Conservation (phyloP, 139 green algal genomes). For the Raphidocelis subcapitata region DNA sequence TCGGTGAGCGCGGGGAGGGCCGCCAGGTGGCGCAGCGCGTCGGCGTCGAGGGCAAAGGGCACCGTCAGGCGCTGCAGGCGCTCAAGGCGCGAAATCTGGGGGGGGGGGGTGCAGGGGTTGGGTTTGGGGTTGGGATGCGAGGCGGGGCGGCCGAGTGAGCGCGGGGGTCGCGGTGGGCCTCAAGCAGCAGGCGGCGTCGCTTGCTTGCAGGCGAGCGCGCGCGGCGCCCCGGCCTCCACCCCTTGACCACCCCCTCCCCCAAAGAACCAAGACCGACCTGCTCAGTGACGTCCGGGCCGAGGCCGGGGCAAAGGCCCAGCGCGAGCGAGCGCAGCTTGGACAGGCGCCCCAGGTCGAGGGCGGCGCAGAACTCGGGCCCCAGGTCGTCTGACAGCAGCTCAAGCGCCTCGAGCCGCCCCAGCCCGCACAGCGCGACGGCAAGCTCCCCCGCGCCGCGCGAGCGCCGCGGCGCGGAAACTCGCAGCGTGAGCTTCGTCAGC, state of each 20-base stretch:
- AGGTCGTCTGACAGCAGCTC: constrained; percentile 7
- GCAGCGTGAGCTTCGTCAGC: neutral
- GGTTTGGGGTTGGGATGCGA: no score
- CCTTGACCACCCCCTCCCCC: neutral
- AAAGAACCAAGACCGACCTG: constrained; percentile 5
- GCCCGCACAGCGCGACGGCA: neutral
- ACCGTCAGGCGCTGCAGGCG: constrained; percentile 15
- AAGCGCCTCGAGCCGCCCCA: neutral
- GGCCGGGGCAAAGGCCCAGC: constrained; percentile 18
- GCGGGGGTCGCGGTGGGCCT: no score
- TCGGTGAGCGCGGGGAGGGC: constrained; percentile 1
- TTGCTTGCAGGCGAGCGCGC: neutral
- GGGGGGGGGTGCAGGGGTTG: no score
- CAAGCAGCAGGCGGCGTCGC: no score
- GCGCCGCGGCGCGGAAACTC: neutral
- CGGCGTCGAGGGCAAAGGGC: constrained; percentile 2
- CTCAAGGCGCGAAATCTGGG: constrained; percentile 7
- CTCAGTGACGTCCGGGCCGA: neutral
- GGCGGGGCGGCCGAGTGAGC: no score
- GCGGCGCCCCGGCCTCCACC: neutral
- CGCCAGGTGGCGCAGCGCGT: constrained; percentile 7
- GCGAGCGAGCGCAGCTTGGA: constrained; percentile 11
- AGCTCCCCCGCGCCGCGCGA: neutral
- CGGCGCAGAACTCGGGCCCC: neutral
- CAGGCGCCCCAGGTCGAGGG: neutral